Percentiles rank a stretch among this genome's conserved stretches.
Evolutionary conservation across 352 stramenopile genomes (phyloP).

Genomic region (Globisporangium irregulare): DNA sequence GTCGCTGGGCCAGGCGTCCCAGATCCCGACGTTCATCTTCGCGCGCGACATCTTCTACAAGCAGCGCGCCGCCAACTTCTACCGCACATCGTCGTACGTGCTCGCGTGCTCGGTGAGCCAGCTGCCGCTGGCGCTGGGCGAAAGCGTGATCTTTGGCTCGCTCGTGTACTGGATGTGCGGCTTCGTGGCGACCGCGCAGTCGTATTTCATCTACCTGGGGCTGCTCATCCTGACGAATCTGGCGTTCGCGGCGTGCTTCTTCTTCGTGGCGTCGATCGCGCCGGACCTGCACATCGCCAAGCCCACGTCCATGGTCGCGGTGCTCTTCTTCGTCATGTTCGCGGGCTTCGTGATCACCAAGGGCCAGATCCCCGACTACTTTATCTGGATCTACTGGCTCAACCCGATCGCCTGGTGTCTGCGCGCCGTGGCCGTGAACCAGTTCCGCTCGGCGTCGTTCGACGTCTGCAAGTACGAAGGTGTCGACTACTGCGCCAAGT

Average conservation of each 20-base stretch:
- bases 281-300: constrained; percentile 1
- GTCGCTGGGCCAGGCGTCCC: background rate
- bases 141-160: constrained; percentile 51
- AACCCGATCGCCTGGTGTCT: constrained; percentile 2
- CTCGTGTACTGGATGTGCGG: constrained; percentile 85
- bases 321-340: background rate
- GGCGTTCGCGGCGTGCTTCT: constrained; percentile 5
- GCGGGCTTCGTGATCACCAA: background rate
- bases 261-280: background rate
- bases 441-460: constrained; percentile 2
- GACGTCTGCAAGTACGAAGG: background rate
- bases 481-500: constrained; percentile 2
- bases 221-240: constrained; percentile 7
- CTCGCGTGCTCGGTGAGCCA: constrained; percentile 7
- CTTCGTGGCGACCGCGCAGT: constrained; percentile 22
- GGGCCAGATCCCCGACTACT: constrained; percentile 3
- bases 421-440: background rate
- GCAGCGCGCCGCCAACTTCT: constrained; percentile 10
- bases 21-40: constrained; percentile 3
- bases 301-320: background rate
- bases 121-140: background rate
- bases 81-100: background rate
- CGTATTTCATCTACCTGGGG: background rate
- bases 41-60: constrained; percentile 11
- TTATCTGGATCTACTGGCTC: constrained; percentile 8